phyloP scores from a whole-genome alignment of 495 filamentous ascomycete species.

The Talaromyces adpressus region DNA sequence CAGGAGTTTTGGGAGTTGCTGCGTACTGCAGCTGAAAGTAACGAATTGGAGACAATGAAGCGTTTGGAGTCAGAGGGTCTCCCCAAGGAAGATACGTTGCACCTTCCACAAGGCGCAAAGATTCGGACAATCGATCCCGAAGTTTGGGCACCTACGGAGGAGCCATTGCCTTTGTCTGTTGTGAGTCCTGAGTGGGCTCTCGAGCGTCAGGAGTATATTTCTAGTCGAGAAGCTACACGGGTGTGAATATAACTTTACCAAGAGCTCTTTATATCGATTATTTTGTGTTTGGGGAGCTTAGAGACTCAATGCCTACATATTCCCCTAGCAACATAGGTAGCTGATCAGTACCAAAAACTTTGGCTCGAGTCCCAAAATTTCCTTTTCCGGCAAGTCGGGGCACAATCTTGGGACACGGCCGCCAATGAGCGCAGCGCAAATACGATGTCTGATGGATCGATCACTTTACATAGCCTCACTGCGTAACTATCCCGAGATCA shows the following conservation, averaged over 20 bases:
- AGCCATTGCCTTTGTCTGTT: conserved; percentile 22
- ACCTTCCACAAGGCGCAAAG: conserved; percentile 21
- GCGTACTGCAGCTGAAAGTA: conserved; percentile 17
- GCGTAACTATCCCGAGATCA: background rate
- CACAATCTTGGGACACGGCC: background rate
- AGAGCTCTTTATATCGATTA: background rate
- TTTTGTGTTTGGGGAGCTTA: background rate
- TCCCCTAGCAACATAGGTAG: background rate
- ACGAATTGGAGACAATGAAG: conserved; percentile 19
- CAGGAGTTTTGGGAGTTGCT: conserved; percentile 29
- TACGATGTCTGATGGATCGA: background rate
- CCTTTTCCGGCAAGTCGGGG: background rate
- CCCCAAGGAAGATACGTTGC: conserved; percentile 20
- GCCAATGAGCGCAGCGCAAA: conserved; percentile 3
- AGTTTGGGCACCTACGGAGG: conserved; percentile 14
- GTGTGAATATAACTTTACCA: background rate
- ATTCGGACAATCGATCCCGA: conserved; percentile 35
- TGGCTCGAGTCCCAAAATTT: background rate
- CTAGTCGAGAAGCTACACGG: conserved; percentile 9
- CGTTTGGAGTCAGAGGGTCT: conserved; percentile 24
- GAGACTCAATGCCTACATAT: background rate
- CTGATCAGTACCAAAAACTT: background rate
- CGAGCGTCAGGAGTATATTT: conserved; percentile 28
- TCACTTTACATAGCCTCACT: background rate
- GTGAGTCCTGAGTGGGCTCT: conserved; percentile 22